These are phyloP conservation scores for Lodderomyces metapsilosis DNA, from an alignment of 1,139 yeast genomes.

Conservation along the genomic window DNA sequence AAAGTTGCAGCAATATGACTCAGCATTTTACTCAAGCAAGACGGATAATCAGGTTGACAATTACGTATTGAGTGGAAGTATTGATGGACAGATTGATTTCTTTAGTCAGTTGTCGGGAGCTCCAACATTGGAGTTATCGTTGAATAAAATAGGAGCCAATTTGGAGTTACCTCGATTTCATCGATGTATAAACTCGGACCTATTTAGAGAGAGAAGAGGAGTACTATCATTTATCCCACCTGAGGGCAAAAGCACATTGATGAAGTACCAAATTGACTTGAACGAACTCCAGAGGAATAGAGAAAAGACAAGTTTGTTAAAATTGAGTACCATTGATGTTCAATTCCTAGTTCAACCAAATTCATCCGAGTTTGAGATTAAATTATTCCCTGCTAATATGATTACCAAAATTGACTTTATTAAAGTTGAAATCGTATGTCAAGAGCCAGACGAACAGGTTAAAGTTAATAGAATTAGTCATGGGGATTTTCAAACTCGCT, in stretches of 20 bases:
- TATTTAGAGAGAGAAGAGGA: conserved; percentile 42
- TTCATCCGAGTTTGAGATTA: conserved; percentile 74
- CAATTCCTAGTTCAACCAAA: conserved; percentile 59
- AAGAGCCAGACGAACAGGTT: conserved; percentile 13
- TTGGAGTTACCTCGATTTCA: conserved; percentile 58
- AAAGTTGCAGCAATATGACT: conserved; percentile 23
- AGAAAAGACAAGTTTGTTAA: conserved; percentile 34
- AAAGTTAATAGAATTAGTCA: conserved; percentile 62
- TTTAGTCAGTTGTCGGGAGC: conserved; percentile 70
- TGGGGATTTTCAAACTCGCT: conserved; percentile 65
- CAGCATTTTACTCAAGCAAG: conserved; percentile 36
- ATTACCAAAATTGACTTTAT: conserved; percentile 61
- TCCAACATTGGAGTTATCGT: conserved; percentile 64
- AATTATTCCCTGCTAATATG: conserved; percentile 52
- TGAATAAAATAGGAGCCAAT: conserved; percentile 45
- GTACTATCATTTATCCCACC: conserved; percentile 77
- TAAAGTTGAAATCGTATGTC: conserved; percentile 47
- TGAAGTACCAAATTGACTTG: conserved; percentile 63
- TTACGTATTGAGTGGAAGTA: conserved; percentile 52
- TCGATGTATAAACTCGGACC: conserved; percentile 50
- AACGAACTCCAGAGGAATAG: conserved; percentile 10
- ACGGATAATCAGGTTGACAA: conserved; percentile 21
- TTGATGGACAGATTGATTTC: conserved; percentile 64
- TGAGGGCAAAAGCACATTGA: conserved; percentile 69
- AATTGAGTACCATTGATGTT: conserved; percentile 60